These are phyloP conservation scores for Neofusicoccum sp. DNA, from an alignment of 2,329 filamentous ascomycete species.

Conservation along the genomic window DNA sequence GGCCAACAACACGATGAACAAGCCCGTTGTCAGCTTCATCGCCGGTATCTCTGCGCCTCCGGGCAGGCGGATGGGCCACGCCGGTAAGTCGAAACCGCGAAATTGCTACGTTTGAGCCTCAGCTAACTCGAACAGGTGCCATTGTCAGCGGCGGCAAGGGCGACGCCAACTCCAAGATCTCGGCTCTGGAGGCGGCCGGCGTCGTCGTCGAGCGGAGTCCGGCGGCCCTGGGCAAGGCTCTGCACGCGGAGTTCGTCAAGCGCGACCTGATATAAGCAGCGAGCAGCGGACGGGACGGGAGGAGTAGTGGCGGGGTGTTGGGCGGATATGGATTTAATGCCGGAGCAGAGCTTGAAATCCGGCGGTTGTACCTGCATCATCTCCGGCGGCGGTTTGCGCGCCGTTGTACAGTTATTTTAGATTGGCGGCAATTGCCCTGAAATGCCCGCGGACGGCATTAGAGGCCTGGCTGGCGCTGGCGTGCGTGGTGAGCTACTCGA, in stretches of 20 bases:
- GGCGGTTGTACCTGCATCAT: conserved; percentile 22
- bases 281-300: conserved; percentile 20
- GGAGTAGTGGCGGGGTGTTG: not conserved
- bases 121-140: conserved; percentile 54
- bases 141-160: conserved; percentile 98
- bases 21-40: conserved; percentile 97
- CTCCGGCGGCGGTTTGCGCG: conserved; percentile 19
- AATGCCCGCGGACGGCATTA: conserved; percentile 11
- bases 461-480: conserved; percentile 4
- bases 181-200: conserved; percentile 87
- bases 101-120: not conserved
- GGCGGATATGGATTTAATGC: conserved; percentile 4
- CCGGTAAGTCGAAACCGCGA: conserved; percentile 57
- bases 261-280: conserved; percentile 79
- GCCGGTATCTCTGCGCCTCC: conserved; percentile 97
- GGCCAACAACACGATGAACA: conserved; percentile 87
- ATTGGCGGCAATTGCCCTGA: conserved; percentile 20
- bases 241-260: conserved; percentile 95
- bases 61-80: conserved; percentile 97
- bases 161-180: conserved; percentile 97
- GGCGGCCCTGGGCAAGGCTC: conserved; percentile 86
- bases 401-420: conserved; percentile 22
- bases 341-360: conserved; percentile 9
- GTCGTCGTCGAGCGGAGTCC: conserved; percentile 96
- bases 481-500: not conserved